Conservation (phyloP, 805 yeast genomes). For the Candida quercuum region DNA sequence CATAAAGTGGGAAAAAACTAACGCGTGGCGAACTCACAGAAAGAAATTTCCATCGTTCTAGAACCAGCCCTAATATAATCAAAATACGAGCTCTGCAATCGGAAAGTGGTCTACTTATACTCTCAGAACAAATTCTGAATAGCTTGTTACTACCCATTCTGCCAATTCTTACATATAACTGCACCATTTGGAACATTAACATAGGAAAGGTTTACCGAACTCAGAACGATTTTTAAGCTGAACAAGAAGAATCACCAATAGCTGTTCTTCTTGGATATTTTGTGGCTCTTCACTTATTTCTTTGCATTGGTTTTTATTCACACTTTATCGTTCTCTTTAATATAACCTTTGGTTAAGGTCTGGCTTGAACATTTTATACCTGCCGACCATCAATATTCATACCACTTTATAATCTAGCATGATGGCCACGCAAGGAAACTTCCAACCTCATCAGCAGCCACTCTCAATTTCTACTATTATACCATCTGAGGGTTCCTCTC, state of each 20-base stretch:
- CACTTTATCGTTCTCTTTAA: background rate
- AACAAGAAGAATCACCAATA: no score
- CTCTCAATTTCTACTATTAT: constrained; percentile 10
- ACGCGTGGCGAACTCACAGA: background rate
- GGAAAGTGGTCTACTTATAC: background rate
- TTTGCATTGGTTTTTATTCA: background rate
- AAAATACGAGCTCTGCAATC: background rate
- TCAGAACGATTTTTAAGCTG: no score
- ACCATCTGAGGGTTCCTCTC: constrained; percentile 17
- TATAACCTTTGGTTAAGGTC: background rate
- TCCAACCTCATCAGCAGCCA: constrained; percentile 8
- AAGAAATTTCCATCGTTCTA: background rate
- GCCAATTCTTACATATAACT: no score
- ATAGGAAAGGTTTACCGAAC: no score
- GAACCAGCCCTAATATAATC: background rate
- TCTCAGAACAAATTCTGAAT: no score
- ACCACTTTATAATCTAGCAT: background rate
- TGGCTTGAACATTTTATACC: background rate
- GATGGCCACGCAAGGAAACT: constrained; percentile 1
- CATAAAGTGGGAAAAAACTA: background rate
- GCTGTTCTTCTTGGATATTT: background rate
- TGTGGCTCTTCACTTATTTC: background rate
- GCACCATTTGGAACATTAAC: no score
- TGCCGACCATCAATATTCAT: background rate
- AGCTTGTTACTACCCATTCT: background rate